Evolutionary conservation across 1,284 basidiomycete genomes (phyloP), one percentile per base, ranked within the genome.

Genomic region (Erythrobasidium hasegawianum): DNA sequence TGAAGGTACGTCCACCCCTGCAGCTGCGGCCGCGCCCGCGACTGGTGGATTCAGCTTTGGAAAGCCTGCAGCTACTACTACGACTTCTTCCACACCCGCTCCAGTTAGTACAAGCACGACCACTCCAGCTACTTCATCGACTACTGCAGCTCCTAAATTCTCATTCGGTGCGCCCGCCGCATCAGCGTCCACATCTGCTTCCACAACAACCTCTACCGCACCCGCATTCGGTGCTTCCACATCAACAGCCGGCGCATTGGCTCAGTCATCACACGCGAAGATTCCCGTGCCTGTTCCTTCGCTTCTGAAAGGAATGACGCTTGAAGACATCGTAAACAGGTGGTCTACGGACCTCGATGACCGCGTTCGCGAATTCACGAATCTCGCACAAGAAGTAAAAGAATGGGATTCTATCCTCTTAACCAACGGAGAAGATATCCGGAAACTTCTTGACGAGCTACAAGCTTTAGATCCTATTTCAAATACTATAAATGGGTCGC

Each of bases 361-460:
- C 1, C 87, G 95, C 69, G 86, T 91, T 38, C 84, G 84, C 59
- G 92, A 96, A 73, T 98, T 97, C 80, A 87, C 85, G 74, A 86
- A 86, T 72, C 89, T 90, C 75, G 90, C 92, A 4, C 86, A 85
- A 22, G 95, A 98, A 76, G 90, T 98, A 0, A 84, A 88, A 3
- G 91, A 90, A 38, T 97, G 95, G 95, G 95, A 98, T 80, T 85
- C 88, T 61, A 86, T 92, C 2, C 80, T 98, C 69, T 88, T 96
- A 57, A 87, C 92, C 76, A 97, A 96, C 73, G 88, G 93, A 10
- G 91, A 93, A 73, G 91, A 93, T 90, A 84, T 96, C 69, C 85
- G 86, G 1, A 83, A 85, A 1, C 78, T 96, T 39, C 89, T 89
- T 75, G 83, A 83, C 41, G 86, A 89, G 66, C 78, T 87, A 38